Evolutionary conservation across 2,329 filamentous ascomycete species (phyloP).

Genomic region (Passalora sequoiae): DNA sequence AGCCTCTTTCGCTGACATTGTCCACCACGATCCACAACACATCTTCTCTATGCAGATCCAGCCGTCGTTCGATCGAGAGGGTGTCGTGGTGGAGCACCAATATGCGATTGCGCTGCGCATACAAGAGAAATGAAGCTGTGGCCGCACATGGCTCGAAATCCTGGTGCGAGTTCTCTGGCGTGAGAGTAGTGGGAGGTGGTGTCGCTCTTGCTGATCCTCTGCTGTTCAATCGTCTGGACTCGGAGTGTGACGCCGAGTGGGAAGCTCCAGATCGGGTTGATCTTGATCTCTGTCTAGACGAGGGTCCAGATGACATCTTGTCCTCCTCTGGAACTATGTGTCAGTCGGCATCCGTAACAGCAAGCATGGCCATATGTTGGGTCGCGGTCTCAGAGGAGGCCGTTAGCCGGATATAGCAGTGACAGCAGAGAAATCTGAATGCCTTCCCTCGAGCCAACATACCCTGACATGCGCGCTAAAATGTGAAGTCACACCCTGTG

Average conservation of each 20-base stretch:
- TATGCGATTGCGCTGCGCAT: conserved; percentile 74
- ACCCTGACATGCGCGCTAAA: conserved; percentile 34
- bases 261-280: conserved; percentile 30
- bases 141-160: conserved; percentile 83
- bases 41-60: conserved; percentile 76
- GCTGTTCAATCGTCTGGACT: conserved; percentile 7
- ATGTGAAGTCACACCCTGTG: conserved; percentile 25
- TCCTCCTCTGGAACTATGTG: conserved; percentile 17
- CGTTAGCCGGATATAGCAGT: conserved; percentile 20
- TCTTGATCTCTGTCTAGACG: conserved; percentile 38
- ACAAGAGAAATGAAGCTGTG: conserved; percentile 85
- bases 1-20: conserved; percentile 80
- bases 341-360: conserved; percentile 23
- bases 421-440: conserved; percentile 20
- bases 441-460: conserved; percentile 23
- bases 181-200: conserved; percentile 42
- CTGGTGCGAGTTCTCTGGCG: conserved; percentile 43
- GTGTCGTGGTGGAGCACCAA: conserved; percentile 91
- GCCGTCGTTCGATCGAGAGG: conserved; percentile 78
- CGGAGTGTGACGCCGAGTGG: conserved; percentile 30
- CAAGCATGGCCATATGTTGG: conserved; percentile 22
- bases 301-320: conserved; percentile 43
- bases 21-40: conserved; percentile 82
- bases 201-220: conserved; percentile 18
- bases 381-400: conserved; percentile 21